phyloP scores from a whole-genome alignment of 1,284 basidiomycete genomes.

The Ustilago lituana region DNA sequence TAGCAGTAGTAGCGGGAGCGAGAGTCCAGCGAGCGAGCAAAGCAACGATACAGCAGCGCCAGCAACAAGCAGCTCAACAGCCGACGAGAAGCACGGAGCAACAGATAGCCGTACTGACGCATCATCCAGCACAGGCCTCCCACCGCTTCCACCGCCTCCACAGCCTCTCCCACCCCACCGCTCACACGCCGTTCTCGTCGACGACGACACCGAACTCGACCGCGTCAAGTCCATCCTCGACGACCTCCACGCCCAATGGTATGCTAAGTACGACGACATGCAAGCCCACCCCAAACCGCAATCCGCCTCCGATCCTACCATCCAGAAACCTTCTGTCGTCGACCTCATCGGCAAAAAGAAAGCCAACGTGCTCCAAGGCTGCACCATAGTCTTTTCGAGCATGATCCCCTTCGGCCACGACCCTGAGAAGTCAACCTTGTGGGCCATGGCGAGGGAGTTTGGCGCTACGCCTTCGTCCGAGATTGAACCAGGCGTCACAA shows the following conservation, averaged over 20 bases:
- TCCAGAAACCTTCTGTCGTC: conserved; percentile 68
- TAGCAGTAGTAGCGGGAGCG: conserved; percentile 15
- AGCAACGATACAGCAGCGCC: conserved; percentile 40
- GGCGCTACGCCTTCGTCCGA: conserved; percentile 83
- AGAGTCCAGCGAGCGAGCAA: neutral
- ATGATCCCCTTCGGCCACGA: conserved; percentile 86
- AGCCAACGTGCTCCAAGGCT: conserved; percentile 77
- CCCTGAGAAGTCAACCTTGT: conserved; percentile 83
- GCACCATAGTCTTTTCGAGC: conserved; percentile 87
- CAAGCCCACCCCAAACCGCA: conserved; percentile 15
- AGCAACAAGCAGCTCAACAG: neutral
- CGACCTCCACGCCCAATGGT: conserved; percentile 81
- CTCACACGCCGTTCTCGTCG: conserved; percentile 80
- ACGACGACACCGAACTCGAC: conserved; percentile 85
- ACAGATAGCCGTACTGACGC: neutral
- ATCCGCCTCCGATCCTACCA: neutral
- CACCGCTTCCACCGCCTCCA: conserved; percentile 19
- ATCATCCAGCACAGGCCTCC: conserved; percentile 2
- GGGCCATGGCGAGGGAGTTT: conserved; percentile 86
- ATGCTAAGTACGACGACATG: conserved; percentile 63
- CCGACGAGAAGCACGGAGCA: conserved; percentile 6
- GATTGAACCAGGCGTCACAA: conserved; percentile 74
- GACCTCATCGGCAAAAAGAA: conserved; percentile 85
- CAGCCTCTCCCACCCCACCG: conserved; percentile 31
- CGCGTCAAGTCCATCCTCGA: conserved; percentile 80